A percentile compares a stretch with the other conserved stretches of the same genome.
phyloP scores from a whole-genome alignment of 148 eudicot species.

The Limonium bicolor region DNA sequence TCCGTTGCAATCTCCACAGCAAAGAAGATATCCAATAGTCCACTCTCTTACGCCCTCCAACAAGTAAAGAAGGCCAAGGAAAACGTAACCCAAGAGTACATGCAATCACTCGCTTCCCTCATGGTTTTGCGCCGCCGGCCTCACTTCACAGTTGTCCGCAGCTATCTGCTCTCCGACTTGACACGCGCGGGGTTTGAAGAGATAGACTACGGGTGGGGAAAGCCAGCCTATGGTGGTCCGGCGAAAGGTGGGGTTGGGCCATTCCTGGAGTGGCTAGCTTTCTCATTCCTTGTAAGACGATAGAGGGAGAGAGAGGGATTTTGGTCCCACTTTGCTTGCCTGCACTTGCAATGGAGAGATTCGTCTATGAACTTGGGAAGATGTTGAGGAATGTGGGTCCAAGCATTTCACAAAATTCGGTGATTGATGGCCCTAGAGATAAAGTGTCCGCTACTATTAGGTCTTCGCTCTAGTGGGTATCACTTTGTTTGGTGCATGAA shows the following conservation, averaged over 20 bases:
- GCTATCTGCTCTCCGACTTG: neutral
- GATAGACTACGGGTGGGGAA: conserved; percentile 2
- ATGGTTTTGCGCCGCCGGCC: conserved; percentile 1
- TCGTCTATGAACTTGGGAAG: neutral
- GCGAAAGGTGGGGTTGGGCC: neutral
- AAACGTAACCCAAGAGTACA: conserved; percentile 4
- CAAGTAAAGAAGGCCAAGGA: neutral
- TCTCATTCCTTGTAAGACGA: neutral
- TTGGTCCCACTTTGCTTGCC: conserved; percentile 6
- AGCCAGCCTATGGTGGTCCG: neutral
- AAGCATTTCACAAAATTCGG: too few relatives aligned
- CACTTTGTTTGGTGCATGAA: too few relatives aligned
- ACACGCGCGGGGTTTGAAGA: neutral
- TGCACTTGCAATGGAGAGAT: neutral
- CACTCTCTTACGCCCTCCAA: neutral
- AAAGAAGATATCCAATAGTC: neutral
- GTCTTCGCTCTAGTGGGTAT: too few relatives aligned
- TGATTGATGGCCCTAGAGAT: too few relatives aligned
- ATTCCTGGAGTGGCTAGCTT: neutral
- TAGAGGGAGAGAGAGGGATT: neutral
- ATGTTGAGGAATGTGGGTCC: too few relatives aligned
- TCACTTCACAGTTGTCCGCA: neutral
- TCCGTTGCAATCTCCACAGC: neutral
- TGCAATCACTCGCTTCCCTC: conserved; percentile 2
- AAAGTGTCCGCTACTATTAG: too few relatives aligned